A percentile compares a stretch with the other conserved stretches of the same genome.
Conservation (phyloP, 2,329 filamentous ascomycete species). For the Geosmithia putterillii region DNA sequence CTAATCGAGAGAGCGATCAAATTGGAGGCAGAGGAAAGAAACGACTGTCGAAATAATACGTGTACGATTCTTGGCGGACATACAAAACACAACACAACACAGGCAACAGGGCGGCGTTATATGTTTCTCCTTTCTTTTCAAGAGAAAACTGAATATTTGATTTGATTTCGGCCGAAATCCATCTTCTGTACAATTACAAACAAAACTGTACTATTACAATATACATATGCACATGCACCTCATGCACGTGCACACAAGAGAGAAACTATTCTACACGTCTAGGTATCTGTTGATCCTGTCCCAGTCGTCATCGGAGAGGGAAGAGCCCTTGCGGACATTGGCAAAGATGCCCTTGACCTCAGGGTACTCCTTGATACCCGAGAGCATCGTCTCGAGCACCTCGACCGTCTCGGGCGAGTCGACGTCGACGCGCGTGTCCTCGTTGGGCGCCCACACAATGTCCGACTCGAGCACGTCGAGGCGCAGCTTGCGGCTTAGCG, state of each 20-base stretch:
- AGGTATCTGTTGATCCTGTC: slow-evolving; percentile 37
- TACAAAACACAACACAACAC: neutral
- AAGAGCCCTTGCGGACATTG: slow-evolving; percentile 44
- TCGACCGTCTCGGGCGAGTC: slow-evolving; percentile 42
- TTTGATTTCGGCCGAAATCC: neutral
- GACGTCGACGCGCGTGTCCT: slow-evolving; percentile 59
- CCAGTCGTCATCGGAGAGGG: slow-evolving; percentile 41
- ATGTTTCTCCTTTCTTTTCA: neutral
- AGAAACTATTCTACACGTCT: slow-evolving; percentile 29
- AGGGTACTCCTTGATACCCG: slow-evolving; percentile 49
- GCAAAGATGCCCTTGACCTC: slow-evolving; percentile 72
- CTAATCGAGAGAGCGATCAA: too few species aligned
- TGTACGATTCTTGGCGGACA: neutral
- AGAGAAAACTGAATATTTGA: neutral
- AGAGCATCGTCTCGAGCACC: slow-evolving; percentile 46
- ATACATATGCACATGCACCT: neutral
- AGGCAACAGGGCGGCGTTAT: neutral
- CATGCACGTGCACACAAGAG: neutral
- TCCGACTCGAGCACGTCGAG: slow-evolving; percentile 62
- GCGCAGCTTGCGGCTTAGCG: slow-evolving; percentile 48
- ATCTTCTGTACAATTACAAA: neutral
- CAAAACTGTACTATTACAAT: neutral
- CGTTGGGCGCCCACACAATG: slow-evolving; percentile 75
- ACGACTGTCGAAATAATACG: too few species aligned
- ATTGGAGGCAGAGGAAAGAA: too few species aligned